These are phyloP conservation scores for Vanrija sp. DNA, from an alignment of 1,284 basidiomycete genomes.

Conservation along the genomic window DNA sequence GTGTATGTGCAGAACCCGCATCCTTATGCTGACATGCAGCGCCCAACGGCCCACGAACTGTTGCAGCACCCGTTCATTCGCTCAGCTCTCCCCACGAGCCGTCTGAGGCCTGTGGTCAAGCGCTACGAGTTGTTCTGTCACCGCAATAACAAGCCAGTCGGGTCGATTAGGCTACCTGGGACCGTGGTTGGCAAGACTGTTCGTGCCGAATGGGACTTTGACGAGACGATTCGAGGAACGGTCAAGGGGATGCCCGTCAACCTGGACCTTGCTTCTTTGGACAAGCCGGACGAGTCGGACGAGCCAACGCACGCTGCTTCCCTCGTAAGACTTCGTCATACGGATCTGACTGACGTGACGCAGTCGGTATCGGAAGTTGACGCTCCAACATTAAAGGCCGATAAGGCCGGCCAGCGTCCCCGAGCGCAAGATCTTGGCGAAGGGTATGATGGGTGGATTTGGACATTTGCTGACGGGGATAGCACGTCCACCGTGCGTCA, in stretches of 20 bases:
- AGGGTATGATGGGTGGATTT: not conserved
- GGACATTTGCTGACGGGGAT: conserved; percentile 3
- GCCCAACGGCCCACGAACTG: conserved; percentile 84
- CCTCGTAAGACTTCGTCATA: conserved; percentile 64
- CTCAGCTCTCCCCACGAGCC: conserved; percentile 71
- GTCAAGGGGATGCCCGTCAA: conserved; percentile 61
- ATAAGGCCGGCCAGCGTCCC: no score
- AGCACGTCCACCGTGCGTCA: conserved; percentile 55
- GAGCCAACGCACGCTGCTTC: conserved; percentile 68
- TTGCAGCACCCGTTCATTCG: conserved; percentile 89
- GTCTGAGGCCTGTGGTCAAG: conserved; percentile 80
- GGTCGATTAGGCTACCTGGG: conserved; percentile 49
- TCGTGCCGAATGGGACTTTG: conserved; percentile 92
- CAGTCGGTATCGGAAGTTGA: conserved; percentile 32
- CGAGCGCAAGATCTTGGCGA: no score
- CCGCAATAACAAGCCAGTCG: conserved; percentile 53
- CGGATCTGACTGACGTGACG: conserved; percentile 32
- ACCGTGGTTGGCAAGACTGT: conserved; percentile 54
- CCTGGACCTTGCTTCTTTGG: conserved; percentile 56
- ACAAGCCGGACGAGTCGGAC: conserved; percentile 64
- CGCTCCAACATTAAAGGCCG: not conserved
- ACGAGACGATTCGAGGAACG: conserved; percentile 57
- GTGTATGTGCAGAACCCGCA: conserved; percentile 52
- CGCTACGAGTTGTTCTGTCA: conserved; percentile 60
- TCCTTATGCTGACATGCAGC: conserved; percentile 52